Conservation (phyloP, 306 rosid species). For the Myrica gale region DNA sequence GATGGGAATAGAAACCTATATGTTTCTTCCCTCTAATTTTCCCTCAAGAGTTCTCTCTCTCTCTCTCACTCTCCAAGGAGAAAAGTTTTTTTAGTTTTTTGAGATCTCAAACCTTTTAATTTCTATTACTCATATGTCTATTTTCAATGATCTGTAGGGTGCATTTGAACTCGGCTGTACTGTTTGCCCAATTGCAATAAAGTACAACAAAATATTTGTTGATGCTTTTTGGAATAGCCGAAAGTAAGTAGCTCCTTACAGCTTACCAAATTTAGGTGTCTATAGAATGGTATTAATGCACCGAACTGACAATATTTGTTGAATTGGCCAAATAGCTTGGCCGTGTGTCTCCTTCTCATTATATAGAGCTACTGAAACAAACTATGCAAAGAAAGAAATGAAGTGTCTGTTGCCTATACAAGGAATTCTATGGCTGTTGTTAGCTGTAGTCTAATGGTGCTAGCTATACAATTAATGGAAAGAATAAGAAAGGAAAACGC, state of each 20-base stretch:
- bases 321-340: no score
- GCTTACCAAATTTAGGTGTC: slow-evolving; percentile 10
- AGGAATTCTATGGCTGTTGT: no score
- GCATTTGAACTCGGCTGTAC: slow-evolving; percentile 96
- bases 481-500: no score
- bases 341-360: no score
- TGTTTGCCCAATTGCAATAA: slow-evolving; percentile 92
- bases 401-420: no score
- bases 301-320: background rate
- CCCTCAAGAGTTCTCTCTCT: background rate
- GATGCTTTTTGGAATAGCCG: slow-evolving; percentile 99
- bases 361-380: no score
- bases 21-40: background rate
- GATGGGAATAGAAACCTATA: background rate
- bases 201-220: slow-evolving; percentile 93
- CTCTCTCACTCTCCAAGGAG: background rate
- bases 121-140: slow-evolving; percentile 20
- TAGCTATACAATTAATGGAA: no score
- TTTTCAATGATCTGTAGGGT: slow-evolving; percentile 55
- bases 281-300: background rate
- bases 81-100: background rate
- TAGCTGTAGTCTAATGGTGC: no score
- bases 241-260: slow-evolving; percentile 61
- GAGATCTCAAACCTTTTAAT: slow-evolving; percentile 12
- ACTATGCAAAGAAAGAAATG: no score